phyloP scores from a whole-genome alignment of 148 eudicot genomes.

The Vaccinium vitisidaea region DNA sequence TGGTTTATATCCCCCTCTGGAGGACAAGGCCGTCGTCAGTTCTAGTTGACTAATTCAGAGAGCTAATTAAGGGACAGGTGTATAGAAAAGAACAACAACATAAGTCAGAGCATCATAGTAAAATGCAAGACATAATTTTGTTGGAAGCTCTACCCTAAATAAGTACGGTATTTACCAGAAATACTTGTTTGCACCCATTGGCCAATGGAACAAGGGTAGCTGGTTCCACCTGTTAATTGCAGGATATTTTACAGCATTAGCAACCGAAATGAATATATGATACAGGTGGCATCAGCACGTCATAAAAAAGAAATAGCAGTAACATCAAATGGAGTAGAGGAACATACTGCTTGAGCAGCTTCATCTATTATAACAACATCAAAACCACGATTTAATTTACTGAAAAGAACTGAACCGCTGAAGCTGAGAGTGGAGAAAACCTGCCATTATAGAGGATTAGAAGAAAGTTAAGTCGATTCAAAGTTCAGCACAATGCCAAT shows the following conservation, averaged over 20 bases:
- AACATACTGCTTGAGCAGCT: constrained; percentile 99
- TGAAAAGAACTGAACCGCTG: constrained; percentile 80
- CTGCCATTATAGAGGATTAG: constrained; percentile 42
- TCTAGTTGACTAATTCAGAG: not conserved
- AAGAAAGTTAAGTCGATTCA: constrained; percentile 12
- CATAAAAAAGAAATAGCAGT: not conserved
- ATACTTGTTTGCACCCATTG: constrained; percentile 95
- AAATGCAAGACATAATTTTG: not conserved
- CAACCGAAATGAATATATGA: not conserved
- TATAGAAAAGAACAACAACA: too few species aligned
- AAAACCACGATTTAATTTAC: constrained; percentile 73
- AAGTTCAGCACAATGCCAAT: constrained; percentile 15
- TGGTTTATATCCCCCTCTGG: not conserved
- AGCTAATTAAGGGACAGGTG: not conserved
- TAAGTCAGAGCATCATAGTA: too few species aligned
- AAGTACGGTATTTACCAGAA: constrained; percentile 59
- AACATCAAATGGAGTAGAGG: constrained; percentile 8
- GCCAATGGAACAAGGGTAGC: constrained; percentile 91
- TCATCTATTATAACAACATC: constrained; percentile 97
- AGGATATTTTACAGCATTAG: not conserved
- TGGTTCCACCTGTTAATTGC: constrained; percentile 72
- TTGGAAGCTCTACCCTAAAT: not conserved
- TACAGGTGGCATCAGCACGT: constrained; percentile 7
- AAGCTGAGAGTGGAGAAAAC: constrained; percentile 98
- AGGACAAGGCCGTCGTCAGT: not conserved